Evolutionary conservation across 2,329 filamentous ascomycete species (phyloP).

Genomic region (Trichocomaceae sp.): DNA sequence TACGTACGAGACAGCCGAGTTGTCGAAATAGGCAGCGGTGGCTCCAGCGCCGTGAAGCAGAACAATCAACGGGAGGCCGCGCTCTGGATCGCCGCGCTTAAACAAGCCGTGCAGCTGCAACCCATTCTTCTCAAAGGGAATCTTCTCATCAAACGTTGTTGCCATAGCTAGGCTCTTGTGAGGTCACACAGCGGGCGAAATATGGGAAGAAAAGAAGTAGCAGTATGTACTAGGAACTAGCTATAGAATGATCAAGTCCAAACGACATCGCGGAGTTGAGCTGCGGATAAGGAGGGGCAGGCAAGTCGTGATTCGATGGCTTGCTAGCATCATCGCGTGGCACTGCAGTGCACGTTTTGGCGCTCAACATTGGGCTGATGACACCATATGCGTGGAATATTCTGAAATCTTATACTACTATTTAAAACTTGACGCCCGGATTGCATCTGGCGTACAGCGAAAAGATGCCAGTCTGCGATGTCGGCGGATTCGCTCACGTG

Average conservation of each 20-base stretch:
- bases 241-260: no score
- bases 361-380: neutral
- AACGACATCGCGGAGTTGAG: no score
- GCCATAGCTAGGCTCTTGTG: slow-evolving; percentile 4
- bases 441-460: no score
- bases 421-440: no score
- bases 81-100: slow-evolving; percentile 11
- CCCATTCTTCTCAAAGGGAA: slow-evolving; percentile 10
- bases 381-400: neutral
- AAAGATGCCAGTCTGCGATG: no score
- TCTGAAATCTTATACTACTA: no score
- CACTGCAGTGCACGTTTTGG: neutral
- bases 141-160: slow-evolving; percentile 13
- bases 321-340: neutral
- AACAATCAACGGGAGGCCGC: slow-evolving; percentile 10
- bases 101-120: slow-evolving; percentile 12
- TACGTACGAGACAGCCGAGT: slow-evolving; percentile 15
- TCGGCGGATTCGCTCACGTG: no score
- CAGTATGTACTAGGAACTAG: no score
- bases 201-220: neutral
- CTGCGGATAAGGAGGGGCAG: neutral
- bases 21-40: slow-evolving; percentile 18
- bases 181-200: neutral
- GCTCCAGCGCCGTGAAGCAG: slow-evolving; percentile 16
- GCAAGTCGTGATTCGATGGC: neutral